Evolutionary conservation across 2,329 filamentous ascomycete genomes (phyloP), one percentile per base, ranked within the genome.

Genomic region (Beauveria bassiana): DNA sequence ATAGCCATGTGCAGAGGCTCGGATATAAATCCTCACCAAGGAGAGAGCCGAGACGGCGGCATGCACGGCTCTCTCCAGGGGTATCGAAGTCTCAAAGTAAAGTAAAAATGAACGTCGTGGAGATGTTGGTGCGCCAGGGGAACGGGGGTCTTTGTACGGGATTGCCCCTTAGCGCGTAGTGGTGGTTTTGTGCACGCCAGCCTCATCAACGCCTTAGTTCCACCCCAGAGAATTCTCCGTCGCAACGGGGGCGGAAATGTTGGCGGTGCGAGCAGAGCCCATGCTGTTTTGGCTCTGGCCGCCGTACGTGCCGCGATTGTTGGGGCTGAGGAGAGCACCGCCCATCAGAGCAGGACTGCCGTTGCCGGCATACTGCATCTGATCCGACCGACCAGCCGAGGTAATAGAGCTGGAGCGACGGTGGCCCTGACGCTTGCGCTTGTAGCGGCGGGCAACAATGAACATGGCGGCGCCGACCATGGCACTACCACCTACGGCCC

Each of bases 401-500:
- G 81, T 81, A 64, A 93, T 77, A 51, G 91, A 96, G 80, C 86
- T 91, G 58, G 87, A 81, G 63, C 91, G 89, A 70, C 86, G 84
- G 77, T 96, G 90, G 56, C 85, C 79, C 72, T 89, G 84, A 76
- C 86, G 88, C 82, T 89, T 91, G 78, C 89, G 88, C 81, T 93
- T 91, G 82, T 96, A 96, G 63, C 93, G 85, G 64, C 92, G 87
- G 55, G 93, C 93, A 66, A 96, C 86, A 70, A 95, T 87, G 78
- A 96, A 93, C 93, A 97, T 96, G 73, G 91, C 92, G 14, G 89
- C 90, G 70, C 92, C 93, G 68, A 96, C 96, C n/a, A 91, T 87
- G 56, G 87, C 89, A 47, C 90, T 91, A 70, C 92, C 87, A 49
- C 84, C 83, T 38, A 93, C 85, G 28, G 90, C 88, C 68, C 90